Base-by-base conservation (phyloP, 352 stramenopile species). In the Salisapilia sapeloensis region DNA sequence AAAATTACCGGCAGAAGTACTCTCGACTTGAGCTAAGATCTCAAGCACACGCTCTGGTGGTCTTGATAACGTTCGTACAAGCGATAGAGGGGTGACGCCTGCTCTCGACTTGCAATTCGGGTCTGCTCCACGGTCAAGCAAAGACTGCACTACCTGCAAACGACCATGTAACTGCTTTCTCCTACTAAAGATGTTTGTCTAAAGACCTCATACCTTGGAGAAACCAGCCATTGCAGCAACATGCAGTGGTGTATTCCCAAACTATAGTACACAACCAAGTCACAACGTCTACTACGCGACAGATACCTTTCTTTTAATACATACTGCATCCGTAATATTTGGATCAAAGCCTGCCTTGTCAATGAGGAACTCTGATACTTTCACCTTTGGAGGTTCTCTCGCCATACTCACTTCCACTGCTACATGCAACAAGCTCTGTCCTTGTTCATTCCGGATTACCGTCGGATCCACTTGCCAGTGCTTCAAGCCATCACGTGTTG, bases 211-310 rank as follows among this genome's bases (percentile, higher is more conserved):
- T 33, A 74, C 61, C 39, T 90, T 50, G 7, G 46, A 33, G 32
- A 62, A 79, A 2, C 72, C 70, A 16, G 50, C 59, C 52, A 90
- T 65, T 0, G 74, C 58, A 26, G 74, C 64, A 33, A 78, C 48
- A 55, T 90, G 74, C 33, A 86, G 37, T 19, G 64, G 57, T 13
- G 66, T 83, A 24, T 62, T 64, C 13, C 67, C 74, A 55, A 83
- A 79, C 62, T 81, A 23, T 18, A 35, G 6, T 17, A 44, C 16
- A 22, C 6, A 36, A 16, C 50, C n/a, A 40, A 6, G 18, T 43
- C n/a, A 20, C n/a, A 16, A 27, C 8, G 31, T 18, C 25, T 24
- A 11, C 11, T 26, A 22, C 16, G 12, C 19, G 10, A 38, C 12
- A 33, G 33, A 7, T 11, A 6, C 1, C 9, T 21, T 31, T 24